phyloP scores from a whole-genome alignment of 2,329 filamentous ascomycete genomes.

The Penicillium sp. region DNA sequence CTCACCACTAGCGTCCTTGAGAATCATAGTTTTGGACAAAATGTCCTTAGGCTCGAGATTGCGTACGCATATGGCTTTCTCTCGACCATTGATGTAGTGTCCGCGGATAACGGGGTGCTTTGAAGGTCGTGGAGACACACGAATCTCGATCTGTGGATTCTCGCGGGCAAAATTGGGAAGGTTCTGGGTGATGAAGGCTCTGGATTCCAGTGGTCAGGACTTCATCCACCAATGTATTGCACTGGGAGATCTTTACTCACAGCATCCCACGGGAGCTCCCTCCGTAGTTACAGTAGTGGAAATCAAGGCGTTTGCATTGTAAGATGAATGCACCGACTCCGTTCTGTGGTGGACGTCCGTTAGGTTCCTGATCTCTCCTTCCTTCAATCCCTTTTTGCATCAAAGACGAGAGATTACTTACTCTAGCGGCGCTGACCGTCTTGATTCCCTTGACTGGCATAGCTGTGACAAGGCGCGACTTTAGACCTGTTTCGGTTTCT shows the following conservation, averaged over 20 bases:
- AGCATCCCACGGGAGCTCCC: slow-evolving; percentile 95
- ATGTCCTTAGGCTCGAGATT: slow-evolving; percentile 79
- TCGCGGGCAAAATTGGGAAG: slow-evolving; percentile 71
- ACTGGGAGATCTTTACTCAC: slow-evolving; percentile 44
- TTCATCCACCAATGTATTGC: no score
- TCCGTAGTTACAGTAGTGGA: slow-evolving; percentile 96
- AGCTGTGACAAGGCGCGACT: slow-evolving; percentile 6
- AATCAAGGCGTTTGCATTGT: slow-evolving; percentile 91
- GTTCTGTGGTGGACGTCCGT: slow-evolving; percentile 55
- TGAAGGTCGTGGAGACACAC: slow-evolving; percentile 80
- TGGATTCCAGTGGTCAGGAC: slow-evolving; percentile 30
- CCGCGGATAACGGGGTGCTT: slow-evolving; percentile 85
- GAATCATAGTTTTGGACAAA: slow-evolving; percentile 61
- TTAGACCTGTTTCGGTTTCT: slow-evolving; percentile 3
- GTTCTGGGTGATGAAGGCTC: slow-evolving; percentile 71
- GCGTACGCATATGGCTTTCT: slow-evolving; percentile 80
- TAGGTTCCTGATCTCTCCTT: slow-evolving; percentile 1
- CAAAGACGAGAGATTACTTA: slow-evolving; percentile 30
- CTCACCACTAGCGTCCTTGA: slow-evolving; percentile 44
- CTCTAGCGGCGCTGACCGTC: slow-evolving; percentile 51
- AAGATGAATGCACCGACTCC: slow-evolving; percentile 94
- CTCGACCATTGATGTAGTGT: slow-evolving; percentile 84
- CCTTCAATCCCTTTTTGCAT: no score
- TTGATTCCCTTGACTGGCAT: slow-evolving; percentile 47
- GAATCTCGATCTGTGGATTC: slow-evolving; percentile 87